Conservation (phyloP, 208 protist genomes). For the Novymonas esmeraldas region DNA sequence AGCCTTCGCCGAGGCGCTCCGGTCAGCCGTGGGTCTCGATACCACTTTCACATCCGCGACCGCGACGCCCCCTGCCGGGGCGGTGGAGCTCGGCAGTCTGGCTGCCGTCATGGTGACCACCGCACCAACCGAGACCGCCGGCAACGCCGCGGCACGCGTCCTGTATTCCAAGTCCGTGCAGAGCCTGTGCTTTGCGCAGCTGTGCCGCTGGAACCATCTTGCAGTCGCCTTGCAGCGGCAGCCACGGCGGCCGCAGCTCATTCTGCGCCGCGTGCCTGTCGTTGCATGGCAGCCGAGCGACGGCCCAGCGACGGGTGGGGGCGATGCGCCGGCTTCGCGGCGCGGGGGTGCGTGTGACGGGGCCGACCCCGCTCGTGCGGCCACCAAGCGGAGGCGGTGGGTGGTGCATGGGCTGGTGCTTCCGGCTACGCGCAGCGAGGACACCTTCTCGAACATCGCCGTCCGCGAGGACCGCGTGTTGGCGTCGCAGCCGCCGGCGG, state of each 20-base stretch:
- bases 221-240: slow-evolving; percentile 36
- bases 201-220: slow-evolving; percentile 52
- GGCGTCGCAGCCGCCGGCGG: slow-evolving; percentile 13
- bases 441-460: slow-evolving; percentile 37
- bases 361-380: too few relatives aligned
- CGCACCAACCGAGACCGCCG: background rate
- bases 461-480: slow-evolving; percentile 22
- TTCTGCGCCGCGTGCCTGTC: slow-evolving; percentile 19
- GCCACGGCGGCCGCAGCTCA: slow-evolving; percentile 50
- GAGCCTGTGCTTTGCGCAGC: slow-evolving; percentile 30
- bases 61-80: background rate
- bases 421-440: slow-evolving; percentile 46
- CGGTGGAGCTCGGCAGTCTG: slow-evolving; percentile 13
- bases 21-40: background rate
- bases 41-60: background rate
- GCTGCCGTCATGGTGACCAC: slow-evolving; percentile 20
- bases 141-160: too few relatives aligned
- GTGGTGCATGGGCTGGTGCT: slow-evolving; percentile 49
- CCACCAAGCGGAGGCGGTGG: background rate
- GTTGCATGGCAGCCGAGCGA: background rate
- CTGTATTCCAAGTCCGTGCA: slow-evolving; percentile 17
- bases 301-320: background rate
- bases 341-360: too few relatives aligned
- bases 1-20: slow-evolving; percentile 4
- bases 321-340: too few relatives aligned